These are phyloP conservation scores for Fusarium ambrosium DNA, from an alignment of 2,329 filamentous ascomycete species.

Conservation along the genomic window DNA sequence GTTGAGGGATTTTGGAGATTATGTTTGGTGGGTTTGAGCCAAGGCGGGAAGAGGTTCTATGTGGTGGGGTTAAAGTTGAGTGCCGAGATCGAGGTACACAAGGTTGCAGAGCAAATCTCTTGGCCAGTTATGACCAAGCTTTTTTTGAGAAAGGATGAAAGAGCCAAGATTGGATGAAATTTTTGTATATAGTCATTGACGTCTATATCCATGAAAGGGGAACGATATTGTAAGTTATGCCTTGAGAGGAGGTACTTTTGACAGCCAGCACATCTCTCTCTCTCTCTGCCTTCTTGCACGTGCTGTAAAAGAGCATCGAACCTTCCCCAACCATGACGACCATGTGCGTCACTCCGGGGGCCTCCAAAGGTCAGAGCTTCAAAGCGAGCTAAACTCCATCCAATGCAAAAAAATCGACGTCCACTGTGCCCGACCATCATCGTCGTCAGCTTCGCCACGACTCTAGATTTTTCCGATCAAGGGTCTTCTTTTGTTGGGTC, in stretches of 20 bases:
- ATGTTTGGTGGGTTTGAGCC: not conserved
- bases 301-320: slow-evolving; percentile 27
- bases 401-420: not conserved
- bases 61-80: slow-evolving; percentile 22
- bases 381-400: slow-evolving; percentile 15
- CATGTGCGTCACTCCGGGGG: slow-evolving; percentile 51
- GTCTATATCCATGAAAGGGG: not conserved
- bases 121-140: not conserved
- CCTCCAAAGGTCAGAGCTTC: slow-evolving; percentile 33
- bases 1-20: rapidly evolving
- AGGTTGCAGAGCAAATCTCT: not conserved
- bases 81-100: not conserved
- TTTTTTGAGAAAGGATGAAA: not conserved
- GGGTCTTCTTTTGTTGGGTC: not conserved
- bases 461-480: slow-evolving; percentile 16
- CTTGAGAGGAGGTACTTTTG: not conserved
- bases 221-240: not conserved
- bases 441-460: slow-evolving; percentile 47
- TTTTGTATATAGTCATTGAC: not conserved
- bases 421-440: slow-evolving; percentile 17
- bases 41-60: not conserved
- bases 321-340: slow-evolving; percentile 47
- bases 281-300: slow-evolving; percentile 28
- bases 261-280: not conserved
- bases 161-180: slow-evolving; percentile 2